Conservation (phyloP, 2,329 filamentous ascomycete genomes). For the Beauveria sp. region DNA sequence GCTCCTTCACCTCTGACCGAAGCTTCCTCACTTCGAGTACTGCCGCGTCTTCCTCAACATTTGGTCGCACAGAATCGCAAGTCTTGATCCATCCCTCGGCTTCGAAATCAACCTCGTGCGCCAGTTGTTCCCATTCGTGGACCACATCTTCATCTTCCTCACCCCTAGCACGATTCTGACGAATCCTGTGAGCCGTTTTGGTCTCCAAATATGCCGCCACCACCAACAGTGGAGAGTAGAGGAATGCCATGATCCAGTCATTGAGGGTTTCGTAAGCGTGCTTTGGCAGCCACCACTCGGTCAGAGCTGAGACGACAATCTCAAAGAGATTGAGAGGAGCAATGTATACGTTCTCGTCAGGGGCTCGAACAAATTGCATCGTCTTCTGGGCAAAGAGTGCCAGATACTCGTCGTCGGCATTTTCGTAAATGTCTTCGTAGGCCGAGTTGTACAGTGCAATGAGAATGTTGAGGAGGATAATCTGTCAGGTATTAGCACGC, state of each 20-base stretch:
- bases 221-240: slow-evolving; percentile 80
- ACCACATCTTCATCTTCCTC: slow-evolving; percentile 83
- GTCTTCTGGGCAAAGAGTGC: slow-evolving; percentile 91
- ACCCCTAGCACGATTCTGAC: slow-evolving; percentile 65
- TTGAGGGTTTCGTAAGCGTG: slow-evolving; percentile 71
- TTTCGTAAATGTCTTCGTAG: slow-evolving; percentile 89
- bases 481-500: slow-evolving; percentile 24
- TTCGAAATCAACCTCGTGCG: slow-evolving; percentile 67
- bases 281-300: slow-evolving; percentile 93
- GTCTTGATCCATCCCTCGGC: slow-evolving; percentile 77
- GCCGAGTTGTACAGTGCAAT: slow-evolving; percentile 96
- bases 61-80: slow-evolving; percentile 67
- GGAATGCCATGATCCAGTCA: slow-evolving; percentile 74
- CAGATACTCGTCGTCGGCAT: slow-evolving; percentile 92
- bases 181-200: slow-evolving; percentile 57
- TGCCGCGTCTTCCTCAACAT: slow-evolving; percentile 71
- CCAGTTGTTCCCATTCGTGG: slow-evolving; percentile 90
- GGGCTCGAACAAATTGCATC: slow-evolving; percentile 91
- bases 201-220: slow-evolving; percentile 69
- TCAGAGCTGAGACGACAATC: slow-evolving; percentile 66
- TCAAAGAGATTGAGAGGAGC: slow-evolving; percentile 92
- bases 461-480: slow-evolving; percentile 83
- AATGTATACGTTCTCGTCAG: slow-evolving; percentile 97
- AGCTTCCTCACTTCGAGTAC: slow-evolving; percentile 61
- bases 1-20: slow-evolving; percentile 48